phyloP scores from a whole-genome alignment of 1,284 basidiomycete genomes.

The Trametes polyzona region DNA sequence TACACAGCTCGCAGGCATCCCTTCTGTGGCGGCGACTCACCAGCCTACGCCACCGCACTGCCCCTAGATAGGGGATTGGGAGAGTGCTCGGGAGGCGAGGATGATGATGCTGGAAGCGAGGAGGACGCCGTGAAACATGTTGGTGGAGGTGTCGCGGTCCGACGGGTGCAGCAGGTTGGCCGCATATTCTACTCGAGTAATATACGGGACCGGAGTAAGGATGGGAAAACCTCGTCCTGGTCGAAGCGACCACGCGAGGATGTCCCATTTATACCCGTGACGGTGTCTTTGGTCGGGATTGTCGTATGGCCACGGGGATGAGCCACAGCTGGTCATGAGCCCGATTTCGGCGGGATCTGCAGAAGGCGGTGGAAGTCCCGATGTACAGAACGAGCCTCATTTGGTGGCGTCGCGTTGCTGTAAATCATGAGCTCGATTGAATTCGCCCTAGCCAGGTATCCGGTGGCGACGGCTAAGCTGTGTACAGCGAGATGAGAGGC shows the following conservation, averaged over 20 bases:
- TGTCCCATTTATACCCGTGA: slow-evolving; percentile 16
- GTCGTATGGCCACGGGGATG: slow-evolving; percentile 8
- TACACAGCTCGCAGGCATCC: not conserved
- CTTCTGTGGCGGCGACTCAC: slow-evolving; percentile 32
- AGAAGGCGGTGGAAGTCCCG: not conserved
- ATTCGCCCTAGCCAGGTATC: not conserved
- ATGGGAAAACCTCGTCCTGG: slow-evolving; percentile 24
- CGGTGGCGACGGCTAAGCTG: too few relatives aligned
- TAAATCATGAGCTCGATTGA: slow-evolving; percentile 5
- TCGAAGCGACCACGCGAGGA: slow-evolving; percentile 17
- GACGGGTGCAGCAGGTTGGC: not conserved
- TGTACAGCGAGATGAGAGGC: not conserved
- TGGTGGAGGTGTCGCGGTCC: not conserved
- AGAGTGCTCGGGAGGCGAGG: slow-evolving; percentile 25
- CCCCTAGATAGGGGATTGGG: slow-evolving; percentile 48
- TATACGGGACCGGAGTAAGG: slow-evolving; percentile 23
- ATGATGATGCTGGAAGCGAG: slow-evolving; percentile 16
- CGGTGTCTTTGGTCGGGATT: not conserved
- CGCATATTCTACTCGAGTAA: not conserved
- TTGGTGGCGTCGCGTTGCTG: not conserved
- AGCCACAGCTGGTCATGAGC: not conserved
- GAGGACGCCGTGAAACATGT: slow-evolving; percentile 20
- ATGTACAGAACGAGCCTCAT: slow-evolving; percentile 1
- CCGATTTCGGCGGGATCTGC: not conserved
- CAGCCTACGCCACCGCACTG: slow-evolving; percentile 55